Base-by-base conservation (phyloP, 768 basidiomycete species). In the Suillus bovinus region DNA sequence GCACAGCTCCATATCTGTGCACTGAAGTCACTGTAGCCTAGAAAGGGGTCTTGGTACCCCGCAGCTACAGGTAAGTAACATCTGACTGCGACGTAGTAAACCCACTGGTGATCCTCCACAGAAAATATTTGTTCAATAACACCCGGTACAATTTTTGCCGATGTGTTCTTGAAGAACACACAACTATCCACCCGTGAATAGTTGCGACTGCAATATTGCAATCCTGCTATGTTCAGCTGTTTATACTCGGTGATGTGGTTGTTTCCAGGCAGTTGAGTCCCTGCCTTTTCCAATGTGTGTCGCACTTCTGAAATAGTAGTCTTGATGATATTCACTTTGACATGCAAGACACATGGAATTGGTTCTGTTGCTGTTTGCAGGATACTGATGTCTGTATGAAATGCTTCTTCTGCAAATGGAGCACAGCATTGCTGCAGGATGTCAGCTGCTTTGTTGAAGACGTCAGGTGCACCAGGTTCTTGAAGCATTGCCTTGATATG, bases 401-500 rank as follows among this genome's bases (percentile, higher is more conserved):
- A 60, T 14, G 24, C 34, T 4, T 22, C 52, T 8, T 29, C n/a
- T 4, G 47, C 39, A 1, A 56, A 39, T 0, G 22, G 54, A 20
- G 42, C 17, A 1, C 41, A 50, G 36, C 55, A 64, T 20, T 44
- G 16, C 4, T 59, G 27, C 24, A 64, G 36, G 29, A 58, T 64
- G 0, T 9, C 4, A 10, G 22, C 14, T 7, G 31, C 29, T 2
- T 24, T 5, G n/a, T 52, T 52, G 7, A 59, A 3, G 6, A 64
- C 29, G 1, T 22, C 10, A 2, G 47, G 13, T 9, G 60, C 47
- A 1, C 52, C 55, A n/a, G 46, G 29, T 17, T 58, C 36, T 22
- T 64, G 63, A 2, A 64, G 20, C n/a, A 61, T 34, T 11, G 52
- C 63, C 47, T 64, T 64, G 4, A 61, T 47, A 5, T 38, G 57